Evolutionary conservation across 495 filamentous ascomycete genomes (phyloP).

Genomic region (Aspergillus taichungensis): DNA sequence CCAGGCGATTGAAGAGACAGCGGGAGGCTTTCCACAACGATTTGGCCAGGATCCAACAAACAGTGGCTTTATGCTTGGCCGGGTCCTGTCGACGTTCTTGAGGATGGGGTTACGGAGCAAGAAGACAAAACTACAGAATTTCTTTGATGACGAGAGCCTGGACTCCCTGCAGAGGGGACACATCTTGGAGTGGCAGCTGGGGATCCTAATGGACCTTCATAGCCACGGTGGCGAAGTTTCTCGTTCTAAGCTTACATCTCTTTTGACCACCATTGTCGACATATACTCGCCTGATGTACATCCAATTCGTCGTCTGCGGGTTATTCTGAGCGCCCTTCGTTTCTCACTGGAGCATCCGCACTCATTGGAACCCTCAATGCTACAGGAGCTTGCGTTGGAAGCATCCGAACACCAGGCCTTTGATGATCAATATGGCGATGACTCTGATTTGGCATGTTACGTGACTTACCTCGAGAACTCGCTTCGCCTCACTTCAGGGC

Average conservation of each 20-base stretch:
- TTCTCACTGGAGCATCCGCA: slow-evolving; percentile 31
- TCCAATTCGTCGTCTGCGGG: slow-evolving; percentile 40
- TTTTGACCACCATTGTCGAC: slow-evolving; percentile 30
- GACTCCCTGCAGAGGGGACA: slow-evolving; percentile 28
- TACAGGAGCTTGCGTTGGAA: slow-evolving; percentile 26
- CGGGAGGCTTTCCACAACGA: slow-evolving; percentile 16
- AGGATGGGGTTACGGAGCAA: slow-evolving; percentile 34
- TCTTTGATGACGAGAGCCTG: slow-evolving; percentile 38
- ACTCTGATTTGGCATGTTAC: slow-evolving; percentile 45
- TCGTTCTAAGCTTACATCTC: slow-evolving; percentile 17
- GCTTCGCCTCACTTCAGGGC: slow-evolving; percentile 40
- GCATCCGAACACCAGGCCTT: slow-evolving; percentile 18
- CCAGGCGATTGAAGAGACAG: slow-evolving; percentile 19
- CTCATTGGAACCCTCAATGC: slow-evolving; percentile 19
- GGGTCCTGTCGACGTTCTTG: slow-evolving; percentile 37
- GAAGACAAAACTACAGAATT: slow-evolving; percentile 10
- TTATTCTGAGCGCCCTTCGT: slow-evolving; percentile 33
- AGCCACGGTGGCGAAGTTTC: slow-evolving; percentile 23
- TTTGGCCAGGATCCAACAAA: slow-evolving; percentile 28
- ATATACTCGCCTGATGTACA: slow-evolving; percentile 28
- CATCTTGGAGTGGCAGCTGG: slow-evolving; percentile 50
- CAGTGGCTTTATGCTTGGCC: slow-evolving; percentile 34
- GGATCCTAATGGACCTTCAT: slow-evolving; percentile 27
- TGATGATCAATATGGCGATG: slow-evolving; percentile 34
- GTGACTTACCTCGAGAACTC: slow-evolving; percentile 50